Conservation (phyloP, 176 grass and related monocot genomes). For the Triticum turgidum region DNA sequence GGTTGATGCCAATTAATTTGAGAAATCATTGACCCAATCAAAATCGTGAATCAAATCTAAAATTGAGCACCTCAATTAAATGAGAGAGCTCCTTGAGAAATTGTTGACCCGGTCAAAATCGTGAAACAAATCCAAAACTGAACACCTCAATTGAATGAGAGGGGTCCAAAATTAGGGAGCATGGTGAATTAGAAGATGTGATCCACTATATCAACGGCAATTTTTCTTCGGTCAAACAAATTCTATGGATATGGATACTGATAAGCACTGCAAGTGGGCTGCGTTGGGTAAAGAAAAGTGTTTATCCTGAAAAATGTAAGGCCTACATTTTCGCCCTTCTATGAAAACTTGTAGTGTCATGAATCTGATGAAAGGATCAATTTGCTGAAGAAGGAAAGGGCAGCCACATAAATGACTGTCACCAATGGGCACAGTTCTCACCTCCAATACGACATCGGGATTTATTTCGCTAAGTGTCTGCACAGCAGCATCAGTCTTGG, state of each 20-base stretch:
- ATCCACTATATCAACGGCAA: neutral
- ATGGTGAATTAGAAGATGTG: no score
- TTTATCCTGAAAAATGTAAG: neutral
- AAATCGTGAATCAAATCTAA: no score
- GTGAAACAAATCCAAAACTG: no score
- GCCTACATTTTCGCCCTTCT: neutral
- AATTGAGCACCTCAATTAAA: no score
- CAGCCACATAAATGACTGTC: neutral
- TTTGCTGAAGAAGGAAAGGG: constrained; percentile 6
- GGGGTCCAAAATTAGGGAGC: no score
- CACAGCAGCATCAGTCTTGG: constrained; percentile 95
- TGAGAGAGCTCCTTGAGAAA: no score
- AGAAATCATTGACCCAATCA: no score
- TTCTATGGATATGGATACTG: neutral
- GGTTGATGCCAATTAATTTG: no score
- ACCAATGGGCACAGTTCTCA: constrained; percentile 29
- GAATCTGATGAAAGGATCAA: constrained; percentile 14
- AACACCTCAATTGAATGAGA: no score
- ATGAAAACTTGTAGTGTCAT: neutral
- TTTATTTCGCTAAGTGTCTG: constrained; percentile 95
- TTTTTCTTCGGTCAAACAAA: neutral
- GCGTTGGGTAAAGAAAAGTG: neutral
- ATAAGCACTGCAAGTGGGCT: neutral
- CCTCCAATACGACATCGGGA: constrained; percentile 92
- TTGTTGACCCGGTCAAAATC: no score